Evolutionary conservation across 2,329 filamentous ascomycete genomes (phyloP).

Genomic region (Cercospora sp.): DNA sequence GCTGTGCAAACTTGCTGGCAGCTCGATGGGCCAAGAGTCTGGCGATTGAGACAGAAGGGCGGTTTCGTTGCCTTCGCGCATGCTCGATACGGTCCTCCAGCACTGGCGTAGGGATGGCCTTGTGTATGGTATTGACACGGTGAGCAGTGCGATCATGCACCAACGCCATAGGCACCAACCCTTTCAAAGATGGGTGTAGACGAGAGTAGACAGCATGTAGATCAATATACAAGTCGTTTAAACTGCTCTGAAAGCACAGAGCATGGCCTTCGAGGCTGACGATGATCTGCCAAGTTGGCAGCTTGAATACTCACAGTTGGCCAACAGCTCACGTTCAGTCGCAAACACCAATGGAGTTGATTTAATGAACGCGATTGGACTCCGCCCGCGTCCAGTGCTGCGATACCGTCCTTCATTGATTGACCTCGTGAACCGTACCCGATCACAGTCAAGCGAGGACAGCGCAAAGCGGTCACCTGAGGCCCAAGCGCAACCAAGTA

Average conservation of each 20-base stretch:
- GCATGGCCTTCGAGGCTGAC: background rate
- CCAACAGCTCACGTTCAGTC: background rate
- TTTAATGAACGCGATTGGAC: conserved; percentile 7
- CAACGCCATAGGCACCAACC: background rate
- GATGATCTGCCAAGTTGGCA: conserved; percentile 4
- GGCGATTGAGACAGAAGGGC: background rate
- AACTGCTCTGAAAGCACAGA: background rate
- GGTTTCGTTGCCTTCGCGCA: background rate
- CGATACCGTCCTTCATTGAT: conserved; percentile 56
- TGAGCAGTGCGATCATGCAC: background rate
- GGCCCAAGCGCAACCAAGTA: conserved; percentile 8
- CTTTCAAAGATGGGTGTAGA: background rate
- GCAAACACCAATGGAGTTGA: background rate
- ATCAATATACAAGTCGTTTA: background rate
- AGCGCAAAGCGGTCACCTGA: conserved; percentile 15
- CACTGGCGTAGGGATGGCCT: background rate
- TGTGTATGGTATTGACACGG: background rate
- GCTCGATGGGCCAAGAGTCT: background rate
- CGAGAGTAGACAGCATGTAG: background rate
- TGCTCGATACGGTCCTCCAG: background rate
- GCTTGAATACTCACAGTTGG: background rate
- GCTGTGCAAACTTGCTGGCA: background rate
- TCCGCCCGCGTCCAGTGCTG: background rate
- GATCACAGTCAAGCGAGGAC: conserved; percentile 29
- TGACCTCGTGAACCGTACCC: conserved; percentile 58